Evolutionary conservation across 2,329 filamentous ascomycete species (phyloP), one percentile per base, ranked within the genome.

Genomic region (Diaporthe velutina): DNA sequence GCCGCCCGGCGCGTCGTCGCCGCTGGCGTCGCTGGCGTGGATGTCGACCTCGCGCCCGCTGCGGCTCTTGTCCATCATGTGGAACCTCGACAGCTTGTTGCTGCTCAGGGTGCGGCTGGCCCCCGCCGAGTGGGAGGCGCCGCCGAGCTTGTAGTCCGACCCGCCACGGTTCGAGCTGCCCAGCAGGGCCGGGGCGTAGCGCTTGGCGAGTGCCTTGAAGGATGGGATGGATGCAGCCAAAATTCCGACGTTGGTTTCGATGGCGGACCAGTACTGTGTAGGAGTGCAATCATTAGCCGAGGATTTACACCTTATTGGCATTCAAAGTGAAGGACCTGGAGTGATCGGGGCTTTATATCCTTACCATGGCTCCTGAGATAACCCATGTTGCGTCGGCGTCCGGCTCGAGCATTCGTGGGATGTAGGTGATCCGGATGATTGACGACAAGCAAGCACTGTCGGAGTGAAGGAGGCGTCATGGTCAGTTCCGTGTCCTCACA

Each of bases 381-480:
- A 80, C 81, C 77, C 79, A 84, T 22, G 82, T 84, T 9, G 80
- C 75, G 75, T 84, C 82, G 15, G 72, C 57, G 13, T 50, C 64
- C 28, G 81, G 82, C 25, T 77, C 80, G 54, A 87, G 82, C 82
- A 87, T 86, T 48, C 79, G 72, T 5, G 84, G 85, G 73, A 87
- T 83, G 52, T 83, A 86, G 33, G 84, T 86, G 70, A 87, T 85
- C 72, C 86, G 84, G 55, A 87, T 83, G 72, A 87, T 86, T 9
- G 85, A 86, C 17, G 85, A 86, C 50, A 86, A 77, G 73, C 85
- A 87, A 55, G 85, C 84, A 75, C 85, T 86, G 40, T 33, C 70
- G 17, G 15, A 45, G 3, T 22, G 28, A 22, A 15, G 19, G 5
- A 42, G 13, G 58, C 4, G 2, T 38, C 13, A 17, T 28, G n/a